phyloP scores from a whole-genome alignment of 139 green algal genomes.

The Choricystis sp. region DNA sequence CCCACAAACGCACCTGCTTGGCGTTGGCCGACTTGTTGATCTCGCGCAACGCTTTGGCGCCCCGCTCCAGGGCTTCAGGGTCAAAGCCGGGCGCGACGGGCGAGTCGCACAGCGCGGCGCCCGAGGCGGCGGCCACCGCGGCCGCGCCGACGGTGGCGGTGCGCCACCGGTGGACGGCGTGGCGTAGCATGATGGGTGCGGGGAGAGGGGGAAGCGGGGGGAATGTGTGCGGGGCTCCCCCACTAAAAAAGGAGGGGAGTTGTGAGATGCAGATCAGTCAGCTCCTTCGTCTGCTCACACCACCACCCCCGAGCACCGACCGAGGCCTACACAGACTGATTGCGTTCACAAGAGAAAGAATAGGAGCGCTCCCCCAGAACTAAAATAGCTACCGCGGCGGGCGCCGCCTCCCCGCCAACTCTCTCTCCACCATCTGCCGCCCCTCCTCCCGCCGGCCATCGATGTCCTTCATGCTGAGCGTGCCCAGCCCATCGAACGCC shows the following conservation, averaged over 20 bases:
- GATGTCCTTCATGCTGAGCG: slow-evolving; percentile 56
- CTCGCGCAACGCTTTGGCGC: slow-evolving; percentile 87
- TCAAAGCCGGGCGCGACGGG: slow-evolving; percentile 50
- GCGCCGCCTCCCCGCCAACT: slow-evolving; percentile 18
- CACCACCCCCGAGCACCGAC: too few species aligned
- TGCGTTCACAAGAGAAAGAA: too few species aligned
- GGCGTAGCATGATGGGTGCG: not conserved
- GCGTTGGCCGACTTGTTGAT: slow-evolving; percentile 85
- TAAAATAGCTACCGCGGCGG: not conserved
- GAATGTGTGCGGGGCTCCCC: not conserved
- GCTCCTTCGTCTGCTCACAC: too few species aligned
- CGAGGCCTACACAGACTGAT: too few species aligned
- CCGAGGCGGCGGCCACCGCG: not conserved
- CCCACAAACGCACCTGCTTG: slow-evolving; percentile 66
- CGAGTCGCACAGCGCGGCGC: not conserved
- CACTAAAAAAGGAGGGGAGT: not conserved
- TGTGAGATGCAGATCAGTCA: too few species aligned
- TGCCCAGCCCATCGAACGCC: slow-evolving; percentile 50
- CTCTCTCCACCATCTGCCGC: slow-evolving; percentile 24
- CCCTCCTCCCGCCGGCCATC: slow-evolving; percentile 26
- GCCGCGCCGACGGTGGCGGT: not conserved
- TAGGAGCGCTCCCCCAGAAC: not conserved
- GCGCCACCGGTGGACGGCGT: not conserved
- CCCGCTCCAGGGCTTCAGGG: slow-evolving; percentile 88
- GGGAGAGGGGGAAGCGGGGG: not conserved